phyloP scores from a whole-genome alignment of 129 eudicot species.

The Chrysanthemum seticuspe region DNA sequence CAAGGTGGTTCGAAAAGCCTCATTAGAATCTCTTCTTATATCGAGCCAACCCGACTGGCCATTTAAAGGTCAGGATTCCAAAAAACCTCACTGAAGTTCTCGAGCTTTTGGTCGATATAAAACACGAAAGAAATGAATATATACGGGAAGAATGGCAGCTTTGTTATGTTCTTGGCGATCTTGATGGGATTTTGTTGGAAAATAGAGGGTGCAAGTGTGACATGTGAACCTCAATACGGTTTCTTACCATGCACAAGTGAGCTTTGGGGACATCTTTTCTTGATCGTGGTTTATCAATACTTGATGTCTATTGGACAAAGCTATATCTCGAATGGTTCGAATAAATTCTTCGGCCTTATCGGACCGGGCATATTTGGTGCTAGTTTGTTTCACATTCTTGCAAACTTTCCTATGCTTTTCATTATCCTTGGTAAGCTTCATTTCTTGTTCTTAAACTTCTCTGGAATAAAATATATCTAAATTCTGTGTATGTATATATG shows the following conservation, averaged over 20 bases:
- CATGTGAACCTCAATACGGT: slow-evolving; percentile 65
- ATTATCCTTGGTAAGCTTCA: slow-evolving; percentile 48
- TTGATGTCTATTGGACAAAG: slow-evolving; percentile 55
- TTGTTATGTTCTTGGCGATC: slow-evolving; percentile 14
- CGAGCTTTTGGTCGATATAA: not conserved
- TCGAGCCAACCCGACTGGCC: not conserved
- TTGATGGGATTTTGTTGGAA: slow-evolving; percentile 17
- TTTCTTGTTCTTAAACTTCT: not conserved
- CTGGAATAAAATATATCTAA: not conserved
- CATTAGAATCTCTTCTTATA: not conserved
- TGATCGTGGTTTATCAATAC: slow-evolving; percentile 54
- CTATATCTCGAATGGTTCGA: slow-evolving; percentile 52
- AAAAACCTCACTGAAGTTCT: not conserved
- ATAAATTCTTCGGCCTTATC: slow-evolving; percentile 42
- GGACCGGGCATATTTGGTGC: slow-evolving; percentile 75
- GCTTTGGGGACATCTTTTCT: slow-evolving; percentile 52
- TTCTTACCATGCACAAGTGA: slow-evolving; percentile 75
- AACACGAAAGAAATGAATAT: slow-evolving; percentile 16
- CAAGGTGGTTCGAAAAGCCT: not conserved
- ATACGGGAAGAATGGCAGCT: not conserved
- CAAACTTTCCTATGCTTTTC: slow-evolving; percentile 49
- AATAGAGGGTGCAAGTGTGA: slow-evolving; percentile 30
- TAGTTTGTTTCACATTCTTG: slow-evolving; percentile 59
- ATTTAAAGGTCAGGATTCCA: not conserved
- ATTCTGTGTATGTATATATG: not conserved